Percentiles rank a stretch among this genome's conserved stretches.
These are phyloP conservation scores for Aspergillus neoniger DNA, from an alignment of 2,329 filamentous ascomycete genomes.

Conservation along the genomic window DNA sequence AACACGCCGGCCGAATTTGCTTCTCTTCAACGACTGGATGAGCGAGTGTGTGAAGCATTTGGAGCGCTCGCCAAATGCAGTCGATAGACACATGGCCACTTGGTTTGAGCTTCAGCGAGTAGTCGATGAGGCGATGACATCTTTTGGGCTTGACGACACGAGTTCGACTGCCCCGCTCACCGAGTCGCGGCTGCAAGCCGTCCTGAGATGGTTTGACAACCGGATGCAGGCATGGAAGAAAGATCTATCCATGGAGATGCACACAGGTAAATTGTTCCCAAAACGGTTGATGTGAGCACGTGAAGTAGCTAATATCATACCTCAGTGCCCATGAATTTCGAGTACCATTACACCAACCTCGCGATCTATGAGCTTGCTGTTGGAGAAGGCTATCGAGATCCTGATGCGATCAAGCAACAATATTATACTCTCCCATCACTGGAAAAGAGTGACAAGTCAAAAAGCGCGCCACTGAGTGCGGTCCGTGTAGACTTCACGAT, in stretches of 20 bases:
- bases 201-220: conserved; percentile 40
- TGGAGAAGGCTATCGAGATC: conserved; percentile 35
- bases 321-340: conserved; percentile 20
- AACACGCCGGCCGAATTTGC: conserved; percentile 38
- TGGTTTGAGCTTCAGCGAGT: conserved; percentile 40
- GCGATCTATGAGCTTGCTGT: conserved; percentile 17
- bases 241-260: conserved; percentile 28
- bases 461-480: conserved; percentile 29
- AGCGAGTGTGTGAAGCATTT: conserved; percentile 34
- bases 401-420: conserved; percentile 35
- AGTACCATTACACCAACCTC: conserved; percentile 19
- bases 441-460: conserved; percentile 16
- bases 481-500: conserved; percentile 39
- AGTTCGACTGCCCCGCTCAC: conserved; percentile 34
- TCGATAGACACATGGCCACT: conserved; percentile 34
- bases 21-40: conserved; percentile 41
- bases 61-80: conserved; percentile 31
- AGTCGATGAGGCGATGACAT: conserved; percentile 37
- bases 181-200: conserved; percentile 36
- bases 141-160: conserved; percentile 40
- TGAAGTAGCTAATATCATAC: neutral
- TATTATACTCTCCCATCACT: conserved; percentile 37
- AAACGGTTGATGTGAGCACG: neutral
- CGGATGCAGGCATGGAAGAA: conserved; percentile 38
- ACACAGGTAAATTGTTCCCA: conserved; percentile 28